Conservation (phyloP, 2,329 filamentous ascomycete species). For the Fusarium secorum region DNA sequence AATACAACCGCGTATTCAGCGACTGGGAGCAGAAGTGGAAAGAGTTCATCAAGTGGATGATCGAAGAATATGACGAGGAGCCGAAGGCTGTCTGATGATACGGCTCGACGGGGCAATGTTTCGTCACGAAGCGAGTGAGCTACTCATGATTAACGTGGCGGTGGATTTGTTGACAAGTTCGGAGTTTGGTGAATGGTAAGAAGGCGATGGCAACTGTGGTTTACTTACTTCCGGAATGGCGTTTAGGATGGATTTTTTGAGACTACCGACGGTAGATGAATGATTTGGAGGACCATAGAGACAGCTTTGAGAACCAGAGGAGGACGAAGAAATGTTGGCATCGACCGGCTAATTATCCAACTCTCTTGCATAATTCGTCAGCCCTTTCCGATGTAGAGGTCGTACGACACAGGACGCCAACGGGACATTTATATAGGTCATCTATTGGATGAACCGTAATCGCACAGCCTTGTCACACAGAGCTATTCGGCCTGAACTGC, state of each 20-base stretch:
- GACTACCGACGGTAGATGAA: neutral
- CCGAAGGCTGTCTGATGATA: neutral
- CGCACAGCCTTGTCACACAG: neutral
- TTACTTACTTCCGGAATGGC: neutral
- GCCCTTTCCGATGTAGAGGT: neutral
- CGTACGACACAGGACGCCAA: neutral
- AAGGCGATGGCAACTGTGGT: neutral
- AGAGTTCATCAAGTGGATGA: conserved; percentile 62
- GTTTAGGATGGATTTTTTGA: neutral
- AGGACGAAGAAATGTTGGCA: neutral
- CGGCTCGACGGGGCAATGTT: neutral
- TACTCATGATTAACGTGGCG: neutral
- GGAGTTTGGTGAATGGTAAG: conserved; percentile 18
- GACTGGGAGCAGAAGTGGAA: conserved; percentile 67
- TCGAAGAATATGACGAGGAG: conserved; percentile 49
- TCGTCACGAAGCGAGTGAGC: neutral
- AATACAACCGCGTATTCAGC: conserved; percentile 48
- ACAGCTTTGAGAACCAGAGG: neutral
- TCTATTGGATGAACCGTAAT: neutral
- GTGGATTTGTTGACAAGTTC: neutral
- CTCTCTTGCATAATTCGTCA: neutral
- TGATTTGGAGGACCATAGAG: neutral
- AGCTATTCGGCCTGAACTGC: neutral
- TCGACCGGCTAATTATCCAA: neutral
- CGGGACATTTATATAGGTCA: neutral